Base-by-base conservation (phyloP, 2,329 filamentous ascomycete species). In the Thelonectria rubi region DNA sequence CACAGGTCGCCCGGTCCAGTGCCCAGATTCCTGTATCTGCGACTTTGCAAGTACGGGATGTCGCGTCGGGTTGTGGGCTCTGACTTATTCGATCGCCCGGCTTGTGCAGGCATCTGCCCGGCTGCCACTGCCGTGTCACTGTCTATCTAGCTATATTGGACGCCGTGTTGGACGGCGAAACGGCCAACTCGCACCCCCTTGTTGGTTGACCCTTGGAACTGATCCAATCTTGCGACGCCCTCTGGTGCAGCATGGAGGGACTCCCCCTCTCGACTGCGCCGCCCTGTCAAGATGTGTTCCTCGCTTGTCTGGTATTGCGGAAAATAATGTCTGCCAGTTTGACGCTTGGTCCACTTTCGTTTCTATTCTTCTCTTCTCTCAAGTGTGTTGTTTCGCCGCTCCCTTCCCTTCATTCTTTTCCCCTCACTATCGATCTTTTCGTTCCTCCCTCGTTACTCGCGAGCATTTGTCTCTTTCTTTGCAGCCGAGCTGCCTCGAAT, bases 121-220 rank as follows among this genome's bases (percentile, higher is more conserved):
- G 20, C 32, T 12, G 24, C 34, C 45, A 47, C 6, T 52, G 39
- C 46, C 24, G 61, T 59, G 60, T 57, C 56, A 64, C 67, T 21
- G 7, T 37, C 45, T 21, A 48, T 30, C 39, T 15, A 58, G 26
- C 10, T 30, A 37, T 37, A 42, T 24, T 24, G 53, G 50, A 20
- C 42, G 37, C 52, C 15, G 49, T 17, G 49, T 21, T 37, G 53
- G 46, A 55, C 37, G 51, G 47, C 64, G 57, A 59, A 65, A 68
- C 65, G 56, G 59, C 60, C 52, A 62, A 53, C 59, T 59, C 45
- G 4, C 58, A 46, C 37, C 30, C 63, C 59, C 69, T 62, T 67
- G 65, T 63, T 55, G 59, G 51, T 43, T 71, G 69, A 72, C 69
- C 69, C 69, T 72, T 72, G 69, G 69, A 71, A 72, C 69, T 60